Evolutionary conservation across 768 basidiomycete species (phyloP).

Genomic region (Daedaleopsis sinensis): DNA sequence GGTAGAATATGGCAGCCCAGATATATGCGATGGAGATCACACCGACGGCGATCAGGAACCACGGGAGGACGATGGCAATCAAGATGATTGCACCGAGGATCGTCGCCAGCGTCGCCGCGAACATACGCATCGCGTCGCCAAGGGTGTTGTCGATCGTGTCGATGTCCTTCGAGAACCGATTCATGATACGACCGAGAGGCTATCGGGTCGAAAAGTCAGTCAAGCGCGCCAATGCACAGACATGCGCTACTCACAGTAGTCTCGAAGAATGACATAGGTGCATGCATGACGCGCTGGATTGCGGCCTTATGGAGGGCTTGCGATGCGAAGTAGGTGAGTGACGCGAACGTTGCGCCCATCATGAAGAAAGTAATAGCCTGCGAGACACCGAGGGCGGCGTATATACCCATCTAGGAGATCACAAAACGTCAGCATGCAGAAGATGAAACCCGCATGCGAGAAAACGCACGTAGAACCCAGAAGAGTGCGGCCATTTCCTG

Average conservation of each 20-base stretch:
- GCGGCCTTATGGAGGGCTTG: constrained; percentile 63
- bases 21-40: constrained; percentile 62
- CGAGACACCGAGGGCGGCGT: constrained; percentile 69
- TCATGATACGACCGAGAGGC: constrained; percentile 88
- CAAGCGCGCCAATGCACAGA: neutral
- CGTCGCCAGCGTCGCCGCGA: constrained; percentile 59
- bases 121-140: constrained; percentile 77
- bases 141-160: constrained; percentile 81
- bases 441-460: neutral
- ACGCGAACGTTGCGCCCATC: constrained; percentile 64
- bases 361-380: constrained; percentile 72
- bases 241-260: constrained; percentile 55
- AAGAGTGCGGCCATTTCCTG: constrained; percentile 57
- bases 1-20: constrained; percentile 81
- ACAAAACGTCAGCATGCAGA: neutral
- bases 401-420: constrained; percentile 65
- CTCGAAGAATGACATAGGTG: constrained; percentile 91
- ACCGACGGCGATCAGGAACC: constrained; percentile 79
- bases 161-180: constrained; percentile 87
- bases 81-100: constrained; percentile 80
- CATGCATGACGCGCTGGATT: constrained; percentile 72
- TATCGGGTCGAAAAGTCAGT: neutral
- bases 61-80: constrained; percentile 76
- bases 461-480: constrained; percentile 70
- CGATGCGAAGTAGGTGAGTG: constrained; percentile 80